Conservation (phyloP, 148 eudicot genomes). For the Spergularia marina region DNA sequence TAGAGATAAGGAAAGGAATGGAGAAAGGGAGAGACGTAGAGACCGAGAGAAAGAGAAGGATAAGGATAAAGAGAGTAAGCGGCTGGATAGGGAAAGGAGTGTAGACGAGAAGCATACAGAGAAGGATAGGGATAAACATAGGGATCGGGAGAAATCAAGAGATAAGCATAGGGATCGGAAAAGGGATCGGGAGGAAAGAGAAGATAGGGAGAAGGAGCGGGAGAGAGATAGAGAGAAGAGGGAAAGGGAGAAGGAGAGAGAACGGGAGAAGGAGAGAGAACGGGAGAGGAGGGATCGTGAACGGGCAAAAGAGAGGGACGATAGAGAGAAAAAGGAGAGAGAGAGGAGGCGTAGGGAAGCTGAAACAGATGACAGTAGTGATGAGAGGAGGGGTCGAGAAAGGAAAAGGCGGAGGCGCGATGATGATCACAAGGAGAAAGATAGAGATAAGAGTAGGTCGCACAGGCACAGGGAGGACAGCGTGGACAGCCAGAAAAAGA, state of each 20-base stretch:
- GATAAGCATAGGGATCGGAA: slow-evolving; percentile 21
- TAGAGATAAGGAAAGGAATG: too few relatives aligned
- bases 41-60: slow-evolving; percentile 11
- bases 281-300: slow-evolving; percentile 1
- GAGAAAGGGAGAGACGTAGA: not conserved
- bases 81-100: slow-evolving; percentile 10
- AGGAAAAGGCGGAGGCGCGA: slow-evolving; percentile 38
- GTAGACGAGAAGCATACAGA: slow-evolving; percentile 7
- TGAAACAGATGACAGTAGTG: slow-evolving; percentile 8
- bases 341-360: slow-evolving; percentile 18
- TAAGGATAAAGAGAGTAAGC: too few relatives aligned
- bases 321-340: slow-evolving; percentile 15
- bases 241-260: slow-evolving; percentile 26
- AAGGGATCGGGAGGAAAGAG: slow-evolving; percentile 12
- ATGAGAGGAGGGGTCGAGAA: slow-evolving; percentile 27
- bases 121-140: too few relatives aligned
- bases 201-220: slow-evolving; percentile 8
- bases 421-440: slow-evolving; percentile 42
- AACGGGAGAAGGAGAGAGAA: slow-evolving; percentile 17
- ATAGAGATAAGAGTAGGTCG: slow-evolving; percentile 40
- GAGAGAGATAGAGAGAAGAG: slow-evolving; percentile 11
- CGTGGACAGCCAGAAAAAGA: slow-evolving; percentile 42
- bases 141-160: not conserved
- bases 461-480: slow-evolving; percentile 52
- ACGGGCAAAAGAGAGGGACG: not conserved